Base-by-base conservation (phyloP, 352 stramenopile genomes). In the Pythium scleroteichum region DNA sequence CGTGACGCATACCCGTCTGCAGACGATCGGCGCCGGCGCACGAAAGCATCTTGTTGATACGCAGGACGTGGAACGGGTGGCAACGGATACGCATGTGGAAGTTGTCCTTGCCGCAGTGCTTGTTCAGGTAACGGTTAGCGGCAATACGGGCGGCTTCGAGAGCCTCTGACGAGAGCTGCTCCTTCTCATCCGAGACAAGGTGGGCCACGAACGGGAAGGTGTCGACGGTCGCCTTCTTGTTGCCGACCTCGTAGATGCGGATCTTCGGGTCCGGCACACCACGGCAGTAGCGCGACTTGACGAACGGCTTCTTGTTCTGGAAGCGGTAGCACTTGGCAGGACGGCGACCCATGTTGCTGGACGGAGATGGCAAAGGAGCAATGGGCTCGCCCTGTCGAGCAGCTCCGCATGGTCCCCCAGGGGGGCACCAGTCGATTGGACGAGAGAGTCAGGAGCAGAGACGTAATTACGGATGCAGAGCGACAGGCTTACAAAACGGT, bases 261-360 rank as follows among this genome's bases (percentile, higher is more conserved):
- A 99, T 99, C 88, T 94, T 94, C 42, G 85, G 74, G 75, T 94
- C 89, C 44, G 97, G 98, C 57, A 99, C 98, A 95, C 98, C 98
- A 85, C 98, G 96, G 78, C 97, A 99, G 87, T 98, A 99, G 66
- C 97, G 94, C 55, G 95, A 99, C 92, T 99, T 99, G 86, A 99
- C 99, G 90, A 99, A 99, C 51, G 97, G 97, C 88, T 99, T 99
- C 96, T 99, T 99, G 95, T 99, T 99, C 85, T 99, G 96, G 94
- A 99, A 99, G 79, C 97, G 96, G 89, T 99, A 99, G 86, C 97
- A 99, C 79, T 97, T 96, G 76, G 97, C 95, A 72, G 97, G 97
- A 98, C 94, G 71, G 57, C 71, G 71, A 73, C 71, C 71, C 71
- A 78, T 78, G 55, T 24, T 77, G 53, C n/a, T 42, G 20, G 26